A percentile compares a stretch with the other conserved stretches of the same genome.
phyloP scores from a whole-genome alignment of 2,329 filamentous ascomycete genomes.

The Alternaria atra region DNA sequence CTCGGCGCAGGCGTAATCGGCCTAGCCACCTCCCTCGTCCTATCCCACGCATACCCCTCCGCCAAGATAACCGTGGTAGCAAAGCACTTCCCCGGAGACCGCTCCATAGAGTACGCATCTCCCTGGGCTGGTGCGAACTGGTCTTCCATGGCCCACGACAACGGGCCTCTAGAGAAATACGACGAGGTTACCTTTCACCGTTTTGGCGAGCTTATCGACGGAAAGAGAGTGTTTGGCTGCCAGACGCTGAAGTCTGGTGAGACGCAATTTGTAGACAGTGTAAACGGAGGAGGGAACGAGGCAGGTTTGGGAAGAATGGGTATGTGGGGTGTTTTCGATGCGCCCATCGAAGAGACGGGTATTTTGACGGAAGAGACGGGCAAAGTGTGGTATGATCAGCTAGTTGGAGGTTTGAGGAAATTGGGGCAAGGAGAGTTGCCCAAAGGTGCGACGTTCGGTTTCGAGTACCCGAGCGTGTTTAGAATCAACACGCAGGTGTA shows the following conservation, averaged over 20 bases:
- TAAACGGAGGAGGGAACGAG: slow-evolving; percentile 25
- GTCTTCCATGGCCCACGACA: slow-evolving; percentile 61
- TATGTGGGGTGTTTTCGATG: slow-evolving; percentile 44
- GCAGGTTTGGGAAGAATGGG: slow-evolving; percentile 36
- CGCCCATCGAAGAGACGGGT: slow-evolving; percentile 41
- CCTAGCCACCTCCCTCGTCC: slow-evolving; percentile 69
- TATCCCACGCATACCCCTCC: slow-evolving; percentile 62
- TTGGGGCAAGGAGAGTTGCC: slow-evolving; percentile 46
- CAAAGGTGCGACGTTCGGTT: slow-evolving; percentile 47
- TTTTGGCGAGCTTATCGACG: slow-evolving; percentile 39
- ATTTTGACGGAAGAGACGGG: slow-evolving; percentile 50
- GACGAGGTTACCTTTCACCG: slow-evolving; percentile 44
- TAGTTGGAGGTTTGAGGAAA: slow-evolving; percentile 50
- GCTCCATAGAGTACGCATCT: slow-evolving; percentile 88
- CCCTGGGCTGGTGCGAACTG: slow-evolving; percentile 90
- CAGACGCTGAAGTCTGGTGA: slow-evolving; percentile 24
- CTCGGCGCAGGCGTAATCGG: slow-evolving; percentile 70
- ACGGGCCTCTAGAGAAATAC: slow-evolving; percentile 43
- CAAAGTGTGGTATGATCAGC: slow-evolving; percentile 54
- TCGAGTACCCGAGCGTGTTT: slow-evolving; percentile 50
- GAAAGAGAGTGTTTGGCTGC: slow-evolving; percentile 30
- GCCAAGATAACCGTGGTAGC: slow-evolving; percentile 76
- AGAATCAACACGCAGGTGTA: slow-evolving; percentile 52
- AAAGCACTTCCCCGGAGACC: slow-evolving; percentile 94
- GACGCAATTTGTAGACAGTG: not conserved